A percentile compares a stretch with the other conserved stretches of the same genome.
These are phyloP conservation scores for Bonia amplexicaulis DNA, from an alignment of 176 grass and related monocot genomes.

Conservation along the genomic window DNA sequence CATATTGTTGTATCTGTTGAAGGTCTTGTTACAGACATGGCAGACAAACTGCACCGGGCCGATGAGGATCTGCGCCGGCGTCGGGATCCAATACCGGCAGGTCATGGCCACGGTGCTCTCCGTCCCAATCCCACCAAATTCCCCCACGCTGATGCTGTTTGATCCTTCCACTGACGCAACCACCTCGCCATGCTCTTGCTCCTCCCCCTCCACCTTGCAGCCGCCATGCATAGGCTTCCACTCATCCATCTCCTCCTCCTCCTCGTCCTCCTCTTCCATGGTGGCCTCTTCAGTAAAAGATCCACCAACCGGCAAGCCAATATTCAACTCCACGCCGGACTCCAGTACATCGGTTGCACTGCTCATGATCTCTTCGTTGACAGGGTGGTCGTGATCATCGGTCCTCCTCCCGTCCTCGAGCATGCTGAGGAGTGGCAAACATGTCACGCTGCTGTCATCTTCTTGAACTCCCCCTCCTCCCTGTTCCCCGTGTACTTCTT, in stretches of 20 bases:
- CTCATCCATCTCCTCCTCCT: slow-evolving; percentile 18
- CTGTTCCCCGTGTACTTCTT: not conserved
- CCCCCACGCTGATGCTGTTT: not conserved
- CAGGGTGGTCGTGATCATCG: not conserved
- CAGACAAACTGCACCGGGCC: slow-evolving; percentile 83
- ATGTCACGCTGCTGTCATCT: slow-evolving; percentile 10
- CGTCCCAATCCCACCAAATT: not conserved
- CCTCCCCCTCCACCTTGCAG: slow-evolving; percentile 26
- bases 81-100: slow-evolving; percentile 76
- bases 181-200: not conserved
- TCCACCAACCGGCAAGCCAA: slow-evolving; percentile 41
- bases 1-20: slow-evolving; percentile 97
- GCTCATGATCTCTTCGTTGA: slow-evolving; percentile 35
- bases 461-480: not conserved
- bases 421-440: slow-evolving; percentile 70
- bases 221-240: not conserved
- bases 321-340: slow-evolving; percentile 55
- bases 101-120: slow-evolving; percentile 2
- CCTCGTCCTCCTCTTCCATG: slow-evolving; percentile 14
- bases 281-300: not conserved
- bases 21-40: slow-evolving; percentile 83
- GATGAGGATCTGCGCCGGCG: slow-evolving; percentile 71
- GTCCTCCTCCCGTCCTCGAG: slow-evolving; percentile 41
- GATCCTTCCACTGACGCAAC: slow-evolving; percentile 21
- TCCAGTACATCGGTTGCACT: not conserved